phyloP scores from a whole-genome alignment of 805 yeast species.

The Yarrowia osloensis region DNA sequence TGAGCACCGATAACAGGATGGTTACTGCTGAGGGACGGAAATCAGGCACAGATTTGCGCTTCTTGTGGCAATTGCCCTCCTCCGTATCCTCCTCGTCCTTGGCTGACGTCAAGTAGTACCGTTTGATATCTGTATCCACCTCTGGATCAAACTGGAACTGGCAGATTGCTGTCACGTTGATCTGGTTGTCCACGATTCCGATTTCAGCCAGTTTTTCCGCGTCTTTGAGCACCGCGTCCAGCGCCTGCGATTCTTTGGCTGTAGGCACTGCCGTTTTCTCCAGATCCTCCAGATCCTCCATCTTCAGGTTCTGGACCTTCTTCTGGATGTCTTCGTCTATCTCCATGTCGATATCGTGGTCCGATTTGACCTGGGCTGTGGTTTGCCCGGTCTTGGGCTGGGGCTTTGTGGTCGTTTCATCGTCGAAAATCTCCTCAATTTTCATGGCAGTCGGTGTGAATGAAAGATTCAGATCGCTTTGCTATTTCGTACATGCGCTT shows the following conservation, averaged over 20 bases:
- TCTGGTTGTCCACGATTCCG: conserved; percentile 1
- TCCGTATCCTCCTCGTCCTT: neutral
- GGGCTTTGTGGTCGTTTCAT: conserved; percentile 16
- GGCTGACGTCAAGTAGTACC: conserved; percentile 18
- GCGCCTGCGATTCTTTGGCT: neutral
- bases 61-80: neutral
- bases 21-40: conserved; percentile 1
- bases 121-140: conserved; percentile 1
- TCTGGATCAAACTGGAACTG: neutral
- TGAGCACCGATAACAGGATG: neutral
- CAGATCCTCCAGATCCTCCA: conserved; percentile 2
- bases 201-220: conserved; percentile 4
- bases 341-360: neutral
- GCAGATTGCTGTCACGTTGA: neutral
- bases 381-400: neutral
- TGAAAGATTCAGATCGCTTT: neutral
- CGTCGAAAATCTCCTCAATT: conserved; percentile 18
- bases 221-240: neutral
- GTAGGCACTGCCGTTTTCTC: conserved; percentile 2
- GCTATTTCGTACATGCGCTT: neutral
- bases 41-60: conserved; percentile 17
- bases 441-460: neutral
- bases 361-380: neutral
- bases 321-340: neutral
- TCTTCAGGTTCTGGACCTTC: neutral